Percentiles rank a stretch among this genome's conserved stretches.
phyloP scores from a whole-genome alignment of 169 alveolate genomes.

The Eimeria necatrix region DNA sequence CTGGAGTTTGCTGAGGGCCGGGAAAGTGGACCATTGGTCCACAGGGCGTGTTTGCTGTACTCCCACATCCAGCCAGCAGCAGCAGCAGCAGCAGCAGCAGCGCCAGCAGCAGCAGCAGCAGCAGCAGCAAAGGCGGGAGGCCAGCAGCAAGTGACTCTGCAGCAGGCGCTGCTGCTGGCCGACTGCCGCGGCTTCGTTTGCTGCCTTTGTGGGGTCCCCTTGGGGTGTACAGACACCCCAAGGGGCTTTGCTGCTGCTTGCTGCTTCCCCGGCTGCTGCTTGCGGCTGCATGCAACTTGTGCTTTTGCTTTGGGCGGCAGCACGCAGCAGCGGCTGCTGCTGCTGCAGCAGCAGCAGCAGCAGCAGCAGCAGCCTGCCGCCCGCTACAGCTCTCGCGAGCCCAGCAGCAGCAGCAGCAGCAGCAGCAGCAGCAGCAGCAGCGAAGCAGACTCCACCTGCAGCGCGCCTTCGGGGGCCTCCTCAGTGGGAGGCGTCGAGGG shows the following conservation, averaged over 20 bases:
- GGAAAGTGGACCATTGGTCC: neutral
- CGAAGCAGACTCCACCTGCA: conserved; percentile 13
- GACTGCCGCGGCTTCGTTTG: neutral
- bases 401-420: neutral
- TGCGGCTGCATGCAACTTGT: conserved; percentile 45
- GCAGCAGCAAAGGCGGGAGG: neutral
- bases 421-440: conserved; percentile 56
- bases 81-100: conserved; percentile 26
- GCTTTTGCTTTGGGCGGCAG: conserved; percentile 43
- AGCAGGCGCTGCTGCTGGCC: conserved; percentile 53
- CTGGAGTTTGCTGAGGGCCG: neutral
- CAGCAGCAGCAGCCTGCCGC: conserved; percentile 19
- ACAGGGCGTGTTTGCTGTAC: conserved; percentile 19
- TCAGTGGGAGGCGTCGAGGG: neutral
- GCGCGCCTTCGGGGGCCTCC: neutral
- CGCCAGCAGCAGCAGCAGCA: neutral
- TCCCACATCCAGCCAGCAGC: neutral
- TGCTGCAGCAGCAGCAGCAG: neutral
- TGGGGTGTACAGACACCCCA: neutral
- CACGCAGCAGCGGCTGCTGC: conserved; percentile 61
- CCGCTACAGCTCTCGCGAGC: no score
- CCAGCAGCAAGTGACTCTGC: neutral
- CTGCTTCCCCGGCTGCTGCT: conserved; percentile 26
- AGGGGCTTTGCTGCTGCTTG: conserved; percentile 19
- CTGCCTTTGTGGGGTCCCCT: conserved; percentile 43